Percentiles rank a stretch among this genome's conserved stretches.
Evolutionary conservation across 2,329 filamentous ascomycete species (phyloP).

Genomic region (Pestalotiopsis sp.): DNA sequence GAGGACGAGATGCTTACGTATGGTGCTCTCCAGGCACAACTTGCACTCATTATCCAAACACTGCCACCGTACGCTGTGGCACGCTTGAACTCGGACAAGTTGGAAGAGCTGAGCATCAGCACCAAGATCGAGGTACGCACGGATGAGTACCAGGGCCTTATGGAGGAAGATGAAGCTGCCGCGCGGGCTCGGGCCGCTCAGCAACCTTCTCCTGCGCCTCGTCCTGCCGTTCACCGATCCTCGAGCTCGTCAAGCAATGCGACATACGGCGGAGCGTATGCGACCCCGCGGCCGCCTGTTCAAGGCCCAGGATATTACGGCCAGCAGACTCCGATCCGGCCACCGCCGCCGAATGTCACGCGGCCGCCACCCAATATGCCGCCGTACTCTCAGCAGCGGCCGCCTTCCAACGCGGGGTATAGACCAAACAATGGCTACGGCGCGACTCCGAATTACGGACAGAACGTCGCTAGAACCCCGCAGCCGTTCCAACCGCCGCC

Average conservation of each 20-base stretch:
- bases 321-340: slow-evolving; percentile 40
- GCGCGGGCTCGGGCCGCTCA: slow-evolving; percentile 50
- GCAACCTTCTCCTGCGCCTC: slow-evolving; percentile 39
- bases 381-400: slow-evolving; percentile 33
- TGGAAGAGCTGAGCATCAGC: slow-evolving; percentile 82
- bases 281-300: slow-evolving; percentile 47
- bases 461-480: slow-evolving; percentile 54
- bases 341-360: slow-evolving; percentile 38
- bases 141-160: slow-evolving; percentile 74
- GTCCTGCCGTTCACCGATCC: slow-evolving; percentile 38
- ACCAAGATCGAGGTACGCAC: slow-evolving; percentile 74
- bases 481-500: slow-evolving; percentile 53
- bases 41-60: slow-evolving; percentile 72
- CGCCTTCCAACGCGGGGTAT: slow-evolving; percentile 47
- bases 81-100: slow-evolving; percentile 81
- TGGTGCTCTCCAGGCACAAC: slow-evolving; percentile 73
- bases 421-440: slow-evolving; percentile 51
- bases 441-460: slow-evolving; percentile 41
- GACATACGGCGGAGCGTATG: slow-evolving; percentile 50
- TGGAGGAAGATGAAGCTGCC: slow-evolving; percentile 80
- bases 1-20: slow-evolving; percentile 66
- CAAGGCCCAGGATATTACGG: slow-evolving; percentile 46
- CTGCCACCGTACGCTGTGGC: slow-evolving; percentile 85
- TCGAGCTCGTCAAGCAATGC: slow-evolving; percentile 43
- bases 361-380: slow-evolving; percentile 43